Percentiles rank a stretch among this genome's conserved stretches.
These are phyloP conservation scores for Pseudognaphalium luteoalbum DNA, from an alignment of 129 eudicot species.

Conservation along the genomic window DNA sequence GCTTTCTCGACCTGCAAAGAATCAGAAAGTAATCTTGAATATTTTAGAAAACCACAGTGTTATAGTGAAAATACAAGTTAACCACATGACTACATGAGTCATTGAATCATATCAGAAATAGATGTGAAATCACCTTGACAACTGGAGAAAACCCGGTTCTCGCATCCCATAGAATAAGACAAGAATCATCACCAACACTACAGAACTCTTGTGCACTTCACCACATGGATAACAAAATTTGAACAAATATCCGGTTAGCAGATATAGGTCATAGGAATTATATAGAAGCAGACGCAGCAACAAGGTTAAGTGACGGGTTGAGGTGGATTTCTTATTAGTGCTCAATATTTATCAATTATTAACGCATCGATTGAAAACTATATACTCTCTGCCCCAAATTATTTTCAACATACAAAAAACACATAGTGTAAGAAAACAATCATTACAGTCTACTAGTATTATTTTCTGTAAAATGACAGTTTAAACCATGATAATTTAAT, in stretches of 20 bases:
- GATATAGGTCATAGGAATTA: conserved; percentile 1
- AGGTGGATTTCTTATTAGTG: background rate
- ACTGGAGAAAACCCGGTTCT: conserved; percentile 75
- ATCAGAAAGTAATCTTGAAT: background rate
- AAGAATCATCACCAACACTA: conserved; percentile 97
- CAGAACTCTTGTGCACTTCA: conserved; percentile 90
- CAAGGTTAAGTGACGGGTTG: background rate
- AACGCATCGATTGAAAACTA: background rate
- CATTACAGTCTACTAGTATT: too few relatives aligned
- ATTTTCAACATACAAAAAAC: too few relatives aligned
- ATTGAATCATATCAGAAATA: background rate
- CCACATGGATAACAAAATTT: conserved; percentile 7
- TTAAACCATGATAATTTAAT: too few relatives aligned
- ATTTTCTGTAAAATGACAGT: too few relatives aligned
- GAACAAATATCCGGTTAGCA: conserved; percentile 23
- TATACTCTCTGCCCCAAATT: too few relatives aligned
- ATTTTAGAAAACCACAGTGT: background rate
- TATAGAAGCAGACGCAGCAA: background rate
- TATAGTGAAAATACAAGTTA: background rate
- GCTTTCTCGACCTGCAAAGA: conserved; percentile 84
- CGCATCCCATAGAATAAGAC: conserved; percentile 97
- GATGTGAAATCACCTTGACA: conserved; percentile 55
- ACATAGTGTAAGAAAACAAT: too few relatives aligned
- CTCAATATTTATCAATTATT: too few relatives aligned
- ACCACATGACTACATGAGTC: conserved; percentile 7